Percentiles rank a stretch among this genome's conserved stretches.
Conservation (phyloP, 2,329 filamentous ascomycete species). For the Clarireedia paspali region DNA sequence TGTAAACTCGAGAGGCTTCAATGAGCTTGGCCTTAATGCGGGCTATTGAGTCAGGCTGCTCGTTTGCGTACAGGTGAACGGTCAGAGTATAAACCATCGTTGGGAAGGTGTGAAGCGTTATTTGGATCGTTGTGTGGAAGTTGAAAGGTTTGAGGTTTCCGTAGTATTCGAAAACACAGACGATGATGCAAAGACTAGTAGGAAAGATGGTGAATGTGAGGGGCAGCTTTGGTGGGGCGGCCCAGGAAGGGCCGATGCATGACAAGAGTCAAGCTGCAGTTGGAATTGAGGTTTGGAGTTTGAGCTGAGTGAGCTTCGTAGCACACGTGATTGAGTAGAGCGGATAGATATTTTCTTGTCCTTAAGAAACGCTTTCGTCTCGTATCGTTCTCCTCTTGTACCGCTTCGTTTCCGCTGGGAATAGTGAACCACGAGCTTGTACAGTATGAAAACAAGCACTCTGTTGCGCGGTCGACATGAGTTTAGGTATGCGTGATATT, state of each 20-base stretch:
- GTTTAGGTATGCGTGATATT: conserved; percentile 29
- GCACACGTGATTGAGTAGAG: not conserved
- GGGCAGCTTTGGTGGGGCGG: conserved; percentile 3
- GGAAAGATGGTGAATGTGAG: not conserved
- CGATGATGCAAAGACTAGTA: too few relatives aligned
- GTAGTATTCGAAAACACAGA: too few relatives aligned
- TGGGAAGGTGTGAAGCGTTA: not conserved
- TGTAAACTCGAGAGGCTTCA: conserved; percentile 67
- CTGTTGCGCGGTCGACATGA: not conserved
- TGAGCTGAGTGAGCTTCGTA: not conserved
- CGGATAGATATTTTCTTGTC: too few relatives aligned
- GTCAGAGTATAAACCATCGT: conserved; percentile 63
- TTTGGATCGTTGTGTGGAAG: too few relatives aligned
- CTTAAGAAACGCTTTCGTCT: too few relatives aligned
- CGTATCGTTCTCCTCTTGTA: too few relatives aligned
- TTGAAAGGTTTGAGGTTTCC: too few relatives aligned
- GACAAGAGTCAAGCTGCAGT: not conserved
- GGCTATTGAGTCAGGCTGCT: conserved; percentile 52
- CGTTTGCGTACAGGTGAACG: conserved; percentile 63
- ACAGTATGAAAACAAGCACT: not conserved
- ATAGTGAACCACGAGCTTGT: not conserved
- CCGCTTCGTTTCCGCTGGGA: not conserved
- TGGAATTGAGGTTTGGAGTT: not conserved
- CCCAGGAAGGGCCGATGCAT: conserved; percentile 1
- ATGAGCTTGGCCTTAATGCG: conserved; percentile 66